Evolutionary conservation across 208 protist genomes (phyloP), one percentile per base, ranked within the genome.

Genomic region (Leishmania mexicana): DNA sequence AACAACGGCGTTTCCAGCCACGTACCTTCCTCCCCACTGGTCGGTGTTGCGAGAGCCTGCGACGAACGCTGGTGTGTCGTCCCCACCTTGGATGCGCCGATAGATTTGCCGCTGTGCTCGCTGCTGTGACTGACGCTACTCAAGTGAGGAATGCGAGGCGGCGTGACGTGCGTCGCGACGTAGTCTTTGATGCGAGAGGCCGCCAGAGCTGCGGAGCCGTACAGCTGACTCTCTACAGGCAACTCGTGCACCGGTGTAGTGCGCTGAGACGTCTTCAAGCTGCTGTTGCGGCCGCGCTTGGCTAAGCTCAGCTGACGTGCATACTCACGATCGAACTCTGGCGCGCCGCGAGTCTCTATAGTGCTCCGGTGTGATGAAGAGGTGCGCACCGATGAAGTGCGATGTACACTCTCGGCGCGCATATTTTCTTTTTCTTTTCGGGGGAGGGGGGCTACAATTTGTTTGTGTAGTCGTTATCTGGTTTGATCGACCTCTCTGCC

Each of bases 281-380:
- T 85, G 75, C 80, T 74, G 71, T 53, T 81, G 68, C 89, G 85
- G 49, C 88, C 83, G 1, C 73, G 67, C 81, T 90, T 87, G 19
- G 87, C 88, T 17, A 88, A 53, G 54, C 88, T 92, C 35, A 91
- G 84, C 79, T 90, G 85, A 0, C 81, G 75, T 4, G 90, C 90
- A 75, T 90, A 88, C 79, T 93, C 90, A 40, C 85, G 83, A 65
- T 90, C 87, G 78, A 95, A 95, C 78, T 90, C 83, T 8, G 90
- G 90, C 21, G 84, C 72, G 21, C 89, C 92, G 31, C 88, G 88
- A 19, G 88, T 86, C 71, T 95, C 92, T 45, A 94, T 81, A 38
- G 84, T 86, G 84, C 92, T 95, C 82, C 78, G 87, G 58, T 93
- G 92, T 40, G 92, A 93, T 13, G 87, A 89, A 67, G 64, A 84